Evolutionary conservation across 1,284 basidiomycete species (phyloP).

Genomic region (Austroboletus olivaceoglutinosus): DNA sequence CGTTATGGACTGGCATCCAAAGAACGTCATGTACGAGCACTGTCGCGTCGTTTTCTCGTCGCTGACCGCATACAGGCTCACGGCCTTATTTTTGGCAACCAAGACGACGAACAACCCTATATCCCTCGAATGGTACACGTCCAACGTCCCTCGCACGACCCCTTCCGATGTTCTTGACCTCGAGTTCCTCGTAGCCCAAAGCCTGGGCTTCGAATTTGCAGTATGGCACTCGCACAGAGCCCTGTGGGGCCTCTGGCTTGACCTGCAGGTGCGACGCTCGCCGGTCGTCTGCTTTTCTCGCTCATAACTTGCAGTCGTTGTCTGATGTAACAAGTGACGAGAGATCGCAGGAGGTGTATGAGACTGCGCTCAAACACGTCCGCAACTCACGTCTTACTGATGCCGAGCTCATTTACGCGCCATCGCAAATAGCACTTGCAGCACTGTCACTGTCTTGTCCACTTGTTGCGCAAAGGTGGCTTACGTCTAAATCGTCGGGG

Average conservation of each 20-base stretch:
- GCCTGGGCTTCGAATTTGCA: constrained; percentile 89
- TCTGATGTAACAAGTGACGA: constrained; percentile 44
- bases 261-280: constrained; percentile 69
- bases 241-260: constrained; percentile 87
- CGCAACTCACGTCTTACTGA: constrained; percentile 83
- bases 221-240: constrained; percentile 90
- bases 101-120: constrained; percentile 97
- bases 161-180: constrained; percentile 85
- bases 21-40: constrained; percentile 87
- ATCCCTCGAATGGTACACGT: constrained; percentile 80
- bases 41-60: not conserved
- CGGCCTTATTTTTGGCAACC: constrained; percentile 90
- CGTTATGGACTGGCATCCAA: constrained; percentile 99
- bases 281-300: not conserved
- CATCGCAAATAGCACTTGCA: constrained; percentile 92
- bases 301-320: constrained; percentile 43
- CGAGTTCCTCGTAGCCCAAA: constrained; percentile 95
- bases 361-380: constrained; percentile 60
- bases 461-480: constrained; percentile 64
- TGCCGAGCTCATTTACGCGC: constrained; percentile 88
- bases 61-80: constrained; percentile 65
- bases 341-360: constrained; percentile 50
- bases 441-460: constrained; percentile 68
- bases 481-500: constrained; percentile 46
- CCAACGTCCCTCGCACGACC: constrained; percentile 75